phyloP scores from a whole-genome alignment of 2,329 filamentous ascomycete species.

The Ophiostoma tasmaniense region DNA sequence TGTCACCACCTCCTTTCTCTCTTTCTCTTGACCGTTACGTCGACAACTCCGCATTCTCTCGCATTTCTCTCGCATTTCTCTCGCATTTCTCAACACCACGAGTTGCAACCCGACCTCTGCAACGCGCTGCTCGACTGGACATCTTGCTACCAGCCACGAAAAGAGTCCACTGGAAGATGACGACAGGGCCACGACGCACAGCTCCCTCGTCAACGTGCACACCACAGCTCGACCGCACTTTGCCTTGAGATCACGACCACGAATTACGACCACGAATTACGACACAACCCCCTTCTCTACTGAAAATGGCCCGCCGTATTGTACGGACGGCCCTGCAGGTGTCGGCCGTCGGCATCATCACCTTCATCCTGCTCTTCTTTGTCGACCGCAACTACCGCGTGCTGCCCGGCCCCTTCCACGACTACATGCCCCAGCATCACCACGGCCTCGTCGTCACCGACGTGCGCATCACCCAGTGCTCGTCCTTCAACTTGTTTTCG shows the following conservation, averaged over 20 bases:
- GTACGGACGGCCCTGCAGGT: slow-evolving; percentile 69
- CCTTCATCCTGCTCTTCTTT: slow-evolving; percentile 65
- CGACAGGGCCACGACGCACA: slow-evolving; percentile 8
- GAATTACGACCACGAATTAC: not conserved
- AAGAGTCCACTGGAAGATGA: slow-evolving; percentile 12
- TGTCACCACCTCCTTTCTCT: not conserved
- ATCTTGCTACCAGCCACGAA: not conserved
- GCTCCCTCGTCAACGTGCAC: slow-evolving; percentile 1
- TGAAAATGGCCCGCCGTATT: slow-evolving; percentile 27
- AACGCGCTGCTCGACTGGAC: not conserved
- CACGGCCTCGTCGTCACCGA: slow-evolving; percentile 80
- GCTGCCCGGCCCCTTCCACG: slow-evolving; percentile 76
- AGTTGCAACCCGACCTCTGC: not conserved
- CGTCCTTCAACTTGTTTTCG: slow-evolving; percentile 62
- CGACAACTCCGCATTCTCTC: not conserved
- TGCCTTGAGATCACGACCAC: not conserved
- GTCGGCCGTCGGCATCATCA: slow-evolving; percentile 53
- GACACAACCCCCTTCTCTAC: not conserved
- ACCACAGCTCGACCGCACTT: not conserved
- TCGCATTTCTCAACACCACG: not conserved
- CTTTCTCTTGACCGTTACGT: not conserved
- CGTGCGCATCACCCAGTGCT: slow-evolving; percentile 69
- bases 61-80: not conserved
- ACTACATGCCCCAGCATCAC: slow-evolving; percentile 77
- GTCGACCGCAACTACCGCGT: slow-evolving; percentile 85